Evolutionary conservation across 441 rosid genomes (phyloP).

Genomic region (Metrosideros polymorpha): DNA sequence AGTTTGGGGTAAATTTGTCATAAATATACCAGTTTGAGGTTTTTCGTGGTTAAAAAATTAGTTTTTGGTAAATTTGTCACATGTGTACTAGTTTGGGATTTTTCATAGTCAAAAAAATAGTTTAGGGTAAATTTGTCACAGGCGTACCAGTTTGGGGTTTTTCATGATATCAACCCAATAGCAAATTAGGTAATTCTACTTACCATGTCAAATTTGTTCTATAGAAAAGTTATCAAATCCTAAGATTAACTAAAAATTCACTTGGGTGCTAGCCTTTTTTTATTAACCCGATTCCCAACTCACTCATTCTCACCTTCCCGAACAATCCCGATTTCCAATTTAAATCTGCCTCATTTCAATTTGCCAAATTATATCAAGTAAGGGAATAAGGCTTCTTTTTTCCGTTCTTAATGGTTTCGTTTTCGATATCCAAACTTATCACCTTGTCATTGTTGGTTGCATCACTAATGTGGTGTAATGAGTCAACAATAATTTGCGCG

Average conservation of each 20-base stretch:
- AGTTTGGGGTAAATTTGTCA: no score
- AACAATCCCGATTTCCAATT: background rate
- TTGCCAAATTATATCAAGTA: background rate
- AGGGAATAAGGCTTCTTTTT: background rate
- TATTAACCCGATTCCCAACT: background rate
- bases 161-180: no score
- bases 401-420: background rate
- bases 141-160: no score
- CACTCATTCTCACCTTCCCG: background rate
- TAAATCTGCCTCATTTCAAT: background rate
- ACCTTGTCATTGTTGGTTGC: background rate
- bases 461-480: background rate
- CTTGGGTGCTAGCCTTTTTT: background rate
- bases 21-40: no score
- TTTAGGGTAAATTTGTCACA: no score
- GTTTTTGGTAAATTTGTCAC: no score
- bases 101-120: no score
- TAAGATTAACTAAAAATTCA: background rate
- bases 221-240: background rate
- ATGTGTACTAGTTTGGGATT: no score
- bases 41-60: no score
- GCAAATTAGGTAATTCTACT: background rate
- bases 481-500: background rate
- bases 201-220: background rate
- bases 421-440: background rate